Base-by-base conservation (phyloP, 75 land plant species). In the Pinus albicaulis region DNA sequence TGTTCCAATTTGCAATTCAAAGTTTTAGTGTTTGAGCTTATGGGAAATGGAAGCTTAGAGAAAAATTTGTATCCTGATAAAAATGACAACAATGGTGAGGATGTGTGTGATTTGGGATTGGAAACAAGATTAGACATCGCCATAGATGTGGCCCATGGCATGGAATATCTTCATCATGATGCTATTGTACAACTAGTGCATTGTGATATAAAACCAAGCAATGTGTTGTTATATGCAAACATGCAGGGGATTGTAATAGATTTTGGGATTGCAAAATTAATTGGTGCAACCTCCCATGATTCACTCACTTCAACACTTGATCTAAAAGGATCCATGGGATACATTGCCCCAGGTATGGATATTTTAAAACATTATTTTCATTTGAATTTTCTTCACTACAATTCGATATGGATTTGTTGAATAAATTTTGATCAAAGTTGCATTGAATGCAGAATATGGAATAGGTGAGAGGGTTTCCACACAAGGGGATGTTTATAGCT, bases 141-240 rank as follows among this genome's bases (percentile, higher is more conserved):
- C 20, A 57, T 77, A 31, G 86, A 77, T 25, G 71, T 86, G 3
- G 83, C 74, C 5, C 48, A 56, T 69, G 86, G 77, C 26, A 17
- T 86, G 74, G 76, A 72, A 25, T 86, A 86, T 65, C 74, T 86
- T 57, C 88, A 86, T 57, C 65, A 75, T 17, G 80, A 83, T 16
- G 65, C 78, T 53, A 57, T 56, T 7, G 38, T 55, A 23, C 74
- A 48, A 17, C 38, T 86, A 14, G 75, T 83, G 48, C 88, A 83
- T 26, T 71, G 83, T 57, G 86, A 86, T 53, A 60, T 81, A 72
- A 86, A 86, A 64, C 88, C 88, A 3, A 80, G 78, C 75, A 86
- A 86, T 59, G 31, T 86, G 63, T 86, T 86, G 19, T 62, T 86
- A 7, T 85, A 86, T 70, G 78, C 70, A 20, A 76, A 61, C 55